Base-by-base conservation (phyloP, 495 filamentous ascomycete species). In the Geopyxis carbonaria region DNA sequence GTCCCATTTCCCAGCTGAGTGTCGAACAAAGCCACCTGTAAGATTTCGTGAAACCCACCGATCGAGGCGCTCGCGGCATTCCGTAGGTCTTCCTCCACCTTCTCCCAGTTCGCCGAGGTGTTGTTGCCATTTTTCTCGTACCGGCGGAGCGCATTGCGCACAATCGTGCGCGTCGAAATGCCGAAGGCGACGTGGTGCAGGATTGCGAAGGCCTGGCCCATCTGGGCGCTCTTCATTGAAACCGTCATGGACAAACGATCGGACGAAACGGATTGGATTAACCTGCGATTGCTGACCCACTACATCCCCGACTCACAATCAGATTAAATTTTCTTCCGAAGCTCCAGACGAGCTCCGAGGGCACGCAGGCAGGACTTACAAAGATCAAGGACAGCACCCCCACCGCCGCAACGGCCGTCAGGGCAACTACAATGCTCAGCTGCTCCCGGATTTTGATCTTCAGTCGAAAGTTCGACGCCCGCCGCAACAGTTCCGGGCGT, bases 211-310 rank as follows among this genome's bases (percentile, higher is more conserved):
- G 52, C 38, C 25, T 56, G 52, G n/a, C 74, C 60, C 24, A 94
- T 66, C 52, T 86, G 76, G 15, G 77, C 72, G 19, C 84, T 75
- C 57, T 92, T 93, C 53, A 93, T 70, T 9, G 76, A 80, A 11
- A 86, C 86, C 2, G 80, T 80, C 34, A 93, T 68, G 20, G 76
- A 60, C 22, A 92, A 53, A 28, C 52, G 44, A 14, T 55, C 57
- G 34, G 52, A 45, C 2, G 53, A 36, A 35, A 77, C 64, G 30
- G 52, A 60, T 0, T 76, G 61, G 10, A 79, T 69, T 38, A 77
- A 72, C 27, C 62, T 57, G 48, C 73, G 69, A 46, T 72, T 77
- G 23, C 71, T 73, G 23, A 69, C 53, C 73, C 74, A 70, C 63
- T 56, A 34, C 22, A 28, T n/a, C n/a, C n/a, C n/a, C n/a, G n/a